A percentile compares a stretch with the other conserved stretches of the same genome.
phyloP scores from a whole-genome alignment of 1,284 basidiomycete genomes.

The Bjerkandera adusta region DNA sequence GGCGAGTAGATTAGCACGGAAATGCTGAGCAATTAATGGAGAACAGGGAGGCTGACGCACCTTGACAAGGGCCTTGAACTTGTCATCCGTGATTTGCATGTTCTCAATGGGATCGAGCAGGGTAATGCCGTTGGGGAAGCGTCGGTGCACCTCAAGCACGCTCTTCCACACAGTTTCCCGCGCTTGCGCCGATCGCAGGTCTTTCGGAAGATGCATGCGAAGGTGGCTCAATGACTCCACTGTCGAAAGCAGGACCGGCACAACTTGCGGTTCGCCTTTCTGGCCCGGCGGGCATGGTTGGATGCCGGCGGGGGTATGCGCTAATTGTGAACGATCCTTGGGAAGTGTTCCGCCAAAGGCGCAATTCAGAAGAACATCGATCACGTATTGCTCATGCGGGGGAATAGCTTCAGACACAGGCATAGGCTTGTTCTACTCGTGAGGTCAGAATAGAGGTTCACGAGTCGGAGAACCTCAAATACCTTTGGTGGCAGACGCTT shows the following conservation, averaged over 20 bases:
- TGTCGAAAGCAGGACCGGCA: conserved; percentile 88
- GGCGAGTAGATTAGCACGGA: conserved; percentile 4
- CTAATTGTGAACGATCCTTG: conserved; percentile 56
- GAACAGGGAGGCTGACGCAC: conserved; percentile 36
- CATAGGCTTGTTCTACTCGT: conserved; percentile 49
- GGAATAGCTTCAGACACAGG: conserved; percentile 66
- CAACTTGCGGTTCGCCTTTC: conserved; percentile 82
- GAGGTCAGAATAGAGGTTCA: too few relatives aligned
- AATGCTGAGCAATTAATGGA: neutral
- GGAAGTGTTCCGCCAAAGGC: conserved; percentile 63
- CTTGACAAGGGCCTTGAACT: conserved; percentile 85
- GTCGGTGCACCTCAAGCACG: conserved; percentile 84
- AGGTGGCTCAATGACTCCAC: conserved; percentile 87
- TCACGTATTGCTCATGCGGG: conserved; percentile 88
- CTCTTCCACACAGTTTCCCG: conserved; percentile 89
- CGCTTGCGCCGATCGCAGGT: conserved; percentile 74
- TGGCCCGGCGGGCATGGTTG: conserved; percentile 69
- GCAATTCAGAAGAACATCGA: conserved; percentile 92
- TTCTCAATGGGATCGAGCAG: conserved; percentile 92
- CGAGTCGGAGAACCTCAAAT: conserved; percentile 16
- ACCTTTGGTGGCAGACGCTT: conserved; percentile 81
- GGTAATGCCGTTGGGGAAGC: conserved; percentile 87
- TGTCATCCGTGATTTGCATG: conserved; percentile 96
- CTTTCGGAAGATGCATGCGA: conserved; percentile 88
- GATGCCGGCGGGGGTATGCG: conserved; percentile 66